Evolutionary conservation across 305 asterid genomes (phyloP).

Genomic region (Fraxinus paxiana): DNA sequence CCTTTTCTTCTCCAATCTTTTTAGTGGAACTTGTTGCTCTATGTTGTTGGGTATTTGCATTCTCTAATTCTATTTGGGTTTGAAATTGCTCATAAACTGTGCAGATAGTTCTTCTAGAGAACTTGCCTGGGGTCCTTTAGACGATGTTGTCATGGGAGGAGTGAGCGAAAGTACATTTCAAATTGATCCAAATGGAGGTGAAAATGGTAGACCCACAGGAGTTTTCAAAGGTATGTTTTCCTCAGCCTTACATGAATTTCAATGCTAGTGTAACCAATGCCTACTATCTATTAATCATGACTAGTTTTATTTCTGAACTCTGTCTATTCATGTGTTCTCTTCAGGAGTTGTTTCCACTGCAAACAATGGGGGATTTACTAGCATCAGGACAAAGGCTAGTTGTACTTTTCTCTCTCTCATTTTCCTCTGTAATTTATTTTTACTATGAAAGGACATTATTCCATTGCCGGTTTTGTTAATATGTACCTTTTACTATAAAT

Average conservation of each 20-base stretch:
- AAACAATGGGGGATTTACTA: slow-evolving; percentile 91
- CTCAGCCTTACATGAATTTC: slow-evolving; percentile 7
- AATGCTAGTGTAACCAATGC: not conserved
- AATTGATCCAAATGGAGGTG: slow-evolving; percentile 67
- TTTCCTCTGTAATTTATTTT: not conserved
- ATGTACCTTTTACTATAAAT: not conserved
- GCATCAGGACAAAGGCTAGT: slow-evolving; percentile 78
- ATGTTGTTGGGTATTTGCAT: not conserved
- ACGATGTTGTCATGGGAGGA: slow-evolving; percentile 99
- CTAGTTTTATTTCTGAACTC: not conserved
- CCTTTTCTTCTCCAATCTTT: not conserved
- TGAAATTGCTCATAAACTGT: slow-evolving; percentile 13
- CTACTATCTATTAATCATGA: not conserved
- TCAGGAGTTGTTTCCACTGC: slow-evolving; percentile 83
- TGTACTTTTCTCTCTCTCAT: slow-evolving; percentile 7
- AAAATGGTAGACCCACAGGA: slow-evolving; percentile 76
- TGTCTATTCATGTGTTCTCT: slow-evolving; percentile 4
- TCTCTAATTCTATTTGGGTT: not conserved
- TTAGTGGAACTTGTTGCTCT: not conserved
- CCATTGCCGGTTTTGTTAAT: not conserved
- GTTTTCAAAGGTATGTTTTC: slow-evolving; percentile 64
- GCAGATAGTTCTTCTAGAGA: slow-evolving; percentile 62
- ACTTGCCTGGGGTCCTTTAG: slow-evolving; percentile 89
- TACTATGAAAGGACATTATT: not conserved
- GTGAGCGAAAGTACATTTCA: slow-evolving; percentile 79